Percentiles rank a stretch among this genome's conserved stretches.
These are phyloP conservation scores for Fraxinus greggii DNA, from an alignment of 305 asterid species.

Conservation along the genomic window DNA sequence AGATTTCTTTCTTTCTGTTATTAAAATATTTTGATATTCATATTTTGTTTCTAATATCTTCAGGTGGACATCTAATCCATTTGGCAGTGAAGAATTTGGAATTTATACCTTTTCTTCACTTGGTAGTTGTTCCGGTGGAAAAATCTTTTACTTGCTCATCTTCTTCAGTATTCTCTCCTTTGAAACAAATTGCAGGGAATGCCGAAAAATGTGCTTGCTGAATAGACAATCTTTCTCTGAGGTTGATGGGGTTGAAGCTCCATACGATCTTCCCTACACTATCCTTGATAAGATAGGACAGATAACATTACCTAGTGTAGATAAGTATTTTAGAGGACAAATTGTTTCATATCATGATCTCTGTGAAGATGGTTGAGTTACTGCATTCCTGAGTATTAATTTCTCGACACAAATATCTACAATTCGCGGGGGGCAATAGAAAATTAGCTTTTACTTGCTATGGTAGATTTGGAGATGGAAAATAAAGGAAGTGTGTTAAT, in stretches of 20 bases:
- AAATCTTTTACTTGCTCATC: background rate
- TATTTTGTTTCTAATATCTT: slow-evolving; percentile 19
- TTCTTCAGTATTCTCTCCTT: slow-evolving; percentile 30
- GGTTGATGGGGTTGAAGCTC: slow-evolving; percentile 38
- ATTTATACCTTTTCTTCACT: background rate
- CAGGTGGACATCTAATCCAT: slow-evolving; percentile 26
- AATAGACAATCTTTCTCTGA: slow-evolving; percentile 40
- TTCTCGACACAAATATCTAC: background rate
- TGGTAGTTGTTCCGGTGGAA: slow-evolving; percentile 10
- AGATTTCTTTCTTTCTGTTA: background rate
- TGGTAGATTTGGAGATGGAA: slow-evolving; percentile 42
- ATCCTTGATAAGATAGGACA: slow-evolving; percentile 49
- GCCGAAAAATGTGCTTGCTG: slow-evolving; percentile 76
- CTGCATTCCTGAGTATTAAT: slow-evolving; percentile 13
- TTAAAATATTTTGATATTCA: slow-evolving; percentile 2
- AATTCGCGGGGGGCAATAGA: slow-evolving; percentile 9
- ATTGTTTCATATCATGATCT: slow-evolving; percentile 34
- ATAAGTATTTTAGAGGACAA: slow-evolving; percentile 22
- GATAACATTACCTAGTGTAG: slow-evolving; percentile 9
- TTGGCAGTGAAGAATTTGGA: background rate
- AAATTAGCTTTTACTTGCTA: slow-evolving; percentile 10
- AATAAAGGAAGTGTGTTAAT: slow-evolving; percentile 50
- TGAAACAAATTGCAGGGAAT: slow-evolving; percentile 54
- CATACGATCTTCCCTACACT: slow-evolving; percentile 34
- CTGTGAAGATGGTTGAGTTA: slow-evolving; percentile 60